Evolutionary conservation across 2,329 filamentous ascomycete species (phyloP).

Genomic region (Fusarium camptoceras): DNA sequence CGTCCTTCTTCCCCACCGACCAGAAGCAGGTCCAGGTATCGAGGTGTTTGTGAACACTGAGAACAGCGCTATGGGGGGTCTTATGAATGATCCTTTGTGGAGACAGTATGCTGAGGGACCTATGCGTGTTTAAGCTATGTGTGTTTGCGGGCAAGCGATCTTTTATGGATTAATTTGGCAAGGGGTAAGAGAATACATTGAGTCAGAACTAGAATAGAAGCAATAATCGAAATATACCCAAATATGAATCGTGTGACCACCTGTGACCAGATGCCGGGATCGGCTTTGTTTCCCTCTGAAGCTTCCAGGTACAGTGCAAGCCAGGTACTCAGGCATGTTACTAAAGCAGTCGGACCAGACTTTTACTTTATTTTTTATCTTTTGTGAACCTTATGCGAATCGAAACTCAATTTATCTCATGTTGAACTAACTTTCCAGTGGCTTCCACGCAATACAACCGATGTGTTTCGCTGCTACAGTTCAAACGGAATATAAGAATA

Average conservation of each 20-base stretch:
- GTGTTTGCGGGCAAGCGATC: neutral
- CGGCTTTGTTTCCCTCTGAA: neutral
- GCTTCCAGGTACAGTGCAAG: no score
- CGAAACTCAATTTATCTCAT: no score
- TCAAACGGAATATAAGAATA: no score
- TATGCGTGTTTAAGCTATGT: neutral
- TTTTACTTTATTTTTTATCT: no score
- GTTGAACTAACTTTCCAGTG: no score
- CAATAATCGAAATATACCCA: neutral
- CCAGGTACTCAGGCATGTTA: no score
- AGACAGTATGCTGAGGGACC: neutral
- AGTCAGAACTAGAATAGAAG: neutral
- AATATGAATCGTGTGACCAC: accelerated
- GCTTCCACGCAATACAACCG: no score
- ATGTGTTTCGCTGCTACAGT: no score
- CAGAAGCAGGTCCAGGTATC: constrained; percentile 4
- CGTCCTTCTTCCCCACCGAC: neutral
- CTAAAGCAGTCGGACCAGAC: neutral
- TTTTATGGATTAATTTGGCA: neutral
- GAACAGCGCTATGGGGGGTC: constrained; percentile 2
- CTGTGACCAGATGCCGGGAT: neutral
- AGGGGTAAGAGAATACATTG: neutral
- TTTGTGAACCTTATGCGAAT: no score
- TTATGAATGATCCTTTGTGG: constrained; percentile 5
- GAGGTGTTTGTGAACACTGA: constrained; percentile 14